Conservation (phyloP, 2,329 filamentous ascomycete species). For the Aspergillus texensis region DNA sequence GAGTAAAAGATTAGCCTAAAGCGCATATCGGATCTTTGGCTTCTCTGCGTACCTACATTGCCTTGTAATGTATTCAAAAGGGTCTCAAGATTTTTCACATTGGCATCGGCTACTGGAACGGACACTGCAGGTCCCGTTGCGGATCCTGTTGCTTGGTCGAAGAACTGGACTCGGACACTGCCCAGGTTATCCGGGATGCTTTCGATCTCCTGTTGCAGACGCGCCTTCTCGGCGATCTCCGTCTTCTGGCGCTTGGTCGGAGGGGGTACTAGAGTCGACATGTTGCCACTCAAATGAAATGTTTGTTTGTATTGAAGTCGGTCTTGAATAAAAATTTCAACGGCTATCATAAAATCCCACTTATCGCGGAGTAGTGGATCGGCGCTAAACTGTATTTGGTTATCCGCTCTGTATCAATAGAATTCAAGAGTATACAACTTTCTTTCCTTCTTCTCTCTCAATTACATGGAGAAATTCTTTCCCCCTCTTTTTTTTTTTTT, state of each 20-base stretch:
- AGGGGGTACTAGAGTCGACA: constrained; percentile 82
- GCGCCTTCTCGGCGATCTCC: constrained; percentile 70
- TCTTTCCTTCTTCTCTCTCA: not conserved
- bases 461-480: not conserved
- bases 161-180: constrained; percentile 82
- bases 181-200: constrained; percentile 68
- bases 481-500: too few relatives aligned
- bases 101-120: constrained; percentile 81
- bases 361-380: constrained; percentile 21
- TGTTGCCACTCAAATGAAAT: constrained; percentile 41
- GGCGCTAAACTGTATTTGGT: constrained; percentile 26
- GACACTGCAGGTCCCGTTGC: constrained; percentile 71
- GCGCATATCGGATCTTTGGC: constrained; percentile 2
- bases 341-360: constrained; percentile 20
- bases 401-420: constrained; percentile 1
- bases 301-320: constrained; percentile 2
- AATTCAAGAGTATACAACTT: not conserved
- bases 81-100: constrained; percentile 84
- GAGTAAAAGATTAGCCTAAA: constrained; percentile 3
- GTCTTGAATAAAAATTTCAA: constrained; percentile 14
- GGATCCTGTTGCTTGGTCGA: constrained; percentile 73
- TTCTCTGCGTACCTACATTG: constrained; percentile 56
- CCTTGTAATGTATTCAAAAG: constrained; percentile 83
- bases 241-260: constrained; percentile 85
- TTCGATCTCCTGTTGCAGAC: constrained; percentile 74